A percentile compares a stretch with the other conserved stretches of the same genome.
phyloP scores from a whole-genome alignment of 1,139 yeast species.

The Geotrichum fermentans region DNA sequence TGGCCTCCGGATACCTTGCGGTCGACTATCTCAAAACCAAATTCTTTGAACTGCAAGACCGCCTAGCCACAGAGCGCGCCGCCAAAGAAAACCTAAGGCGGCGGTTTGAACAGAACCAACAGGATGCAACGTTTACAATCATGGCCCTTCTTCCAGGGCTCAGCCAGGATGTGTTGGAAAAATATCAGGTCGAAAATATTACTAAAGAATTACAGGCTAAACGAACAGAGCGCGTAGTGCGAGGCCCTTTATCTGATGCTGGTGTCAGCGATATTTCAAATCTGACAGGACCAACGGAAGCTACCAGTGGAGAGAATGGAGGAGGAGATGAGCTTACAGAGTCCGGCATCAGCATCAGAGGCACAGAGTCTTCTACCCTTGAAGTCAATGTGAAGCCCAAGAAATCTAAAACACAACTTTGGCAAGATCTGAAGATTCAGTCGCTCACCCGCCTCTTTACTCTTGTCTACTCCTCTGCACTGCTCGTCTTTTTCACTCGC shows the following conservation, averaged over 20 bases:
- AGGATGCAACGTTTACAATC: constrained; percentile 81
- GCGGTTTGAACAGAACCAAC: constrained; percentile 85
- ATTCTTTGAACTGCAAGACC: constrained; percentile 61
- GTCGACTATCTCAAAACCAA: constrained; percentile 56
- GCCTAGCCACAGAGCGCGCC: constrained; percentile 66
- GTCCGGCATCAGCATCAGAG: constrained; percentile 8
- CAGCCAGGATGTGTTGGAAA: constrained; percentile 56
- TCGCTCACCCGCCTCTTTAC: constrained; percentile 70
- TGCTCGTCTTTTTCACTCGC: constrained; percentile 70
- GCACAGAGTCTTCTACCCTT: constrained; percentile 13
- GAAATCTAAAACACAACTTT: constrained; percentile 65
- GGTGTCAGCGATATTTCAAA: constrained; percentile 30
- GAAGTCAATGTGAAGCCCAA: constrained; percentile 18
- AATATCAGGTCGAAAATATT: constrained; percentile 66
- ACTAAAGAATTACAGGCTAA: constrained; percentile 66
- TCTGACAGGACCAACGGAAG: constrained; percentile 34
- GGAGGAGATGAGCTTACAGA: not conserved
- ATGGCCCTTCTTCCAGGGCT: constrained; percentile 78
- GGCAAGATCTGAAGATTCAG: constrained; percentile 76
- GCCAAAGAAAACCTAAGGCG: constrained; percentile 55
- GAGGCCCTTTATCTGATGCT: constrained; percentile 17
- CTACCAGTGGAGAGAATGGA: not conserved
- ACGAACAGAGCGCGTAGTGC: constrained; percentile 34
- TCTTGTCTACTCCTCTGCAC: constrained; percentile 61
- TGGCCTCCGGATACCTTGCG: constrained; percentile 56